Percentiles rank a stretch among this genome's conserved stretches.
Conservation (phyloP, 2,329 filamentous ascomycete genomes). For the Phaeosphaeria sp. region DNA sequence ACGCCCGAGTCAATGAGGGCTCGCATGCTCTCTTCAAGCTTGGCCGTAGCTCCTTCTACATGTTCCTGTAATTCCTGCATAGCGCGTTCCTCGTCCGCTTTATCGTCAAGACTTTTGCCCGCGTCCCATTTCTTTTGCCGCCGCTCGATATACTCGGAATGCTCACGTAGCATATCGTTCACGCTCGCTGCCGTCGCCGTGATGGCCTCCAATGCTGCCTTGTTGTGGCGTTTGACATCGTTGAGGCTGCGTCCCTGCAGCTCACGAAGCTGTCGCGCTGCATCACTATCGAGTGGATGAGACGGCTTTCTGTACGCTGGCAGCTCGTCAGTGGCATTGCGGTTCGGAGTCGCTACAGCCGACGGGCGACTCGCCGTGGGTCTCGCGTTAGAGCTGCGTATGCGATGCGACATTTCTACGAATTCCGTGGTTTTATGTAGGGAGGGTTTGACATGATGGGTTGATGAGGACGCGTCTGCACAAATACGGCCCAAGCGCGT, state of each 20-base stretch:
- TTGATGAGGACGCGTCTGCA: constrained; percentile 2
- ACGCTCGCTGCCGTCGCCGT: constrained; percentile 59
- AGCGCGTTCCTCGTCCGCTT: constrained; percentile 47
- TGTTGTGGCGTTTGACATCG: constrained; percentile 57
- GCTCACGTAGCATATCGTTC: constrained; percentile 60
- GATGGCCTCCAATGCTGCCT: constrained; percentile 55
- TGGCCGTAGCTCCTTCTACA: constrained; percentile 59
- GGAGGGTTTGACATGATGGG: not conserved
- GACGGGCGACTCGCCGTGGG: constrained; percentile 23
- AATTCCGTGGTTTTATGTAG: not conserved
- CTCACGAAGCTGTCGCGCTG: constrained; percentile 54
- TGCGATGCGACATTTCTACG: constrained; percentile 31
- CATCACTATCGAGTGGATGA: constrained; percentile 57
- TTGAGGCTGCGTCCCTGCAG: constrained; percentile 53
- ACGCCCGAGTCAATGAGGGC: constrained; percentile 63
- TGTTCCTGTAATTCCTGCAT: constrained; percentile 50
- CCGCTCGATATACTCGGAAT: constrained; percentile 45
- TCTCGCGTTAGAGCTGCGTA: constrained; percentile 22
- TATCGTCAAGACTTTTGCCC: constrained; percentile 43
- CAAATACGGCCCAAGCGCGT: not conserved
- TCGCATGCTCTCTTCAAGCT: constrained; percentile 65
- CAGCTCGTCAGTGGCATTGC: constrained; percentile 25
- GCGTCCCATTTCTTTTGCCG: constrained; percentile 44
- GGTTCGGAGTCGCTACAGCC: constrained; percentile 12
- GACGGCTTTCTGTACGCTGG: constrained; percentile 63